Conservation (phyloP, 176 grass and related monocot genomes). For the Cymbopogon citratus region DNA sequence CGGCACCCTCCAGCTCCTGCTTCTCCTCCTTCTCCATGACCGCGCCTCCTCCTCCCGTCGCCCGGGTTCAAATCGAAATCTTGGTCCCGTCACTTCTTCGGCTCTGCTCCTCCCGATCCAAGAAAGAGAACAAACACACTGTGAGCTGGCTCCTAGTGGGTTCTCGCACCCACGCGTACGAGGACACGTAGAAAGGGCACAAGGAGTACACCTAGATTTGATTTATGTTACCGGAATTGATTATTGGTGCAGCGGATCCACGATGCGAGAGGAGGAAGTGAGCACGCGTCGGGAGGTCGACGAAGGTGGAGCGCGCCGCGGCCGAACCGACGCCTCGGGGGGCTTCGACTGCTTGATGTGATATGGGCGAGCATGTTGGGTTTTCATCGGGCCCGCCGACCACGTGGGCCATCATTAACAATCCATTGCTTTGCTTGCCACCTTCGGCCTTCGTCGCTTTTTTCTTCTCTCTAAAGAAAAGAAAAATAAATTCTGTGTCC, state of each 20-base stretch:
- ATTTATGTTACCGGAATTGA: not conserved
- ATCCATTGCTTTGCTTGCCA: not conserved
- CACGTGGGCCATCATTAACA: not conserved
- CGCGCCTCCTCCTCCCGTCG: not conserved
- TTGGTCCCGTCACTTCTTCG: not conserved
- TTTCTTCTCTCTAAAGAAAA: too few relatives aligned
- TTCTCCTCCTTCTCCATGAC: slow-evolving; percentile 7
- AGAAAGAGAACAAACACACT: not conserved
- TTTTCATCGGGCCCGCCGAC: not conserved
- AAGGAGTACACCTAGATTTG: not conserved
- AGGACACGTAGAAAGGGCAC: not conserved
- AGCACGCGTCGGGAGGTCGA: slow-evolving; percentile 11
- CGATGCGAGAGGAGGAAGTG: not conserved
- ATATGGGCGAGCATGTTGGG: not conserved
- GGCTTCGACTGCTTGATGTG: not conserved
- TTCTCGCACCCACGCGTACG: not conserved
- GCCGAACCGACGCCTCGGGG: not conserved
- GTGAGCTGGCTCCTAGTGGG: slow-evolving; percentile 3
- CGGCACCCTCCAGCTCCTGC: slow-evolving; percentile 8
- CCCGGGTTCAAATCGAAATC: slow-evolving; percentile 5
- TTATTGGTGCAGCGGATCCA: not conserved
- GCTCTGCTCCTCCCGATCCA: slow-evolving; percentile 11
- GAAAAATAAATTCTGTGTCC: not conserved
- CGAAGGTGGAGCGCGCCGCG: not conserved
- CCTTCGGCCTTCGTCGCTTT: too few relatives aligned